A percentile compares a stretch with the other conserved stretches of the same genome.
Evolutionary conservation across 2,329 filamentous ascomycete species (phyloP).

Genomic region (Cercospora beticola): DNA sequence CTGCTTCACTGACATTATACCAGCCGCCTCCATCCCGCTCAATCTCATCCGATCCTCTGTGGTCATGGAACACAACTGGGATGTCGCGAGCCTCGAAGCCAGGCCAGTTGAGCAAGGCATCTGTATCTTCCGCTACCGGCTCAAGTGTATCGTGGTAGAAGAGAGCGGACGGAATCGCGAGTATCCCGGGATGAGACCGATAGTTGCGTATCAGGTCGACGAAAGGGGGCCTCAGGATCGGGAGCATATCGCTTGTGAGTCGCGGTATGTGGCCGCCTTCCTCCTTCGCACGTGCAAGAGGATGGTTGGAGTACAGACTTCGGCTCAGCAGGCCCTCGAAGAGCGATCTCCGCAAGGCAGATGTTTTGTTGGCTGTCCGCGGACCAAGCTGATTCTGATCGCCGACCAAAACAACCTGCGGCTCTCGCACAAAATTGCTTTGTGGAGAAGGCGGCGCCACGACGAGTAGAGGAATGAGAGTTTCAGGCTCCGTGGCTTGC

Average conservation of each 20-base stretch:
- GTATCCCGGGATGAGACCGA: slow-evolving; percentile 31
- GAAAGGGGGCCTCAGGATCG: slow-evolving; percentile 29
- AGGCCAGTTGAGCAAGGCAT: slow-evolving; percentile 25
- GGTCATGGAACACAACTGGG: slow-evolving; percentile 28
- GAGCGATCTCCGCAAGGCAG: slow-evolving; percentile 23
- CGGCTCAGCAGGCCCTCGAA: slow-evolving; percentile 30
- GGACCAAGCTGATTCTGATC: slow-evolving; percentile 33
- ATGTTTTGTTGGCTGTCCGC: slow-evolving; percentile 28
- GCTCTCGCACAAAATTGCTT: neutral
- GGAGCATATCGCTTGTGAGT: slow-evolving; percentile 31
- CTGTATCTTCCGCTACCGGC: slow-evolving; percentile 21
- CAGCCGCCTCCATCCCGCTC: slow-evolving; percentile 33
- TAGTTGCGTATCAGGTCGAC: slow-evolving; percentile 33
- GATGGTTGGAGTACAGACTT: slow-evolving; percentile 28
- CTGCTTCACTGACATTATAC: slow-evolving; percentile 30
- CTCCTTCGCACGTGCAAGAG: slow-evolving; percentile 28
- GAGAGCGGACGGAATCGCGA: slow-evolving; percentile 29
- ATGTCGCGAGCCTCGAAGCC: slow-evolving; percentile 25
- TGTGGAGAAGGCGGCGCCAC: slow-evolving; percentile 26
- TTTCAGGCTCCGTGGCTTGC: slow-evolving; percentile 31
- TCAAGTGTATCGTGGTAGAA: slow-evolving; percentile 34
- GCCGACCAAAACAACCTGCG: slow-evolving; percentile 29
- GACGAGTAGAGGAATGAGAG: slow-evolving; percentile 24
- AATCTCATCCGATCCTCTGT: slow-evolving; percentile 27
- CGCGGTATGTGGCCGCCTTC: slow-evolving; percentile 24